Percentiles rank a stretch among this genome's conserved stretches.
These are phyloP conservation scores for Rhexocercosporidium sp. DNA, from an alignment of 2,329 filamentous ascomycete genomes.

Conservation along the genomic window DNA sequence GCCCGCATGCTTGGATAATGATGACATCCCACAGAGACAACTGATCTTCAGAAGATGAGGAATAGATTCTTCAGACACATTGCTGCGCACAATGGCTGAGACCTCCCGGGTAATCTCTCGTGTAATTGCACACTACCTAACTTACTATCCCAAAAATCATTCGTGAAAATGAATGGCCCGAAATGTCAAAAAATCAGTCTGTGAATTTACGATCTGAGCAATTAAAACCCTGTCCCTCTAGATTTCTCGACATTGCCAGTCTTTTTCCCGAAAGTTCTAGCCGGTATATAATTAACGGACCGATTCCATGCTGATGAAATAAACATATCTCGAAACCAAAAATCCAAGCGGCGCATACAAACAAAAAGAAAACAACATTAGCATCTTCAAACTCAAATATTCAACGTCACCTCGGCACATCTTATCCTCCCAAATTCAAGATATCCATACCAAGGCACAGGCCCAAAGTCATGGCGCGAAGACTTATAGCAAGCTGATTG, in stretches of 20 bases:
- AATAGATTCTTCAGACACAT: not conserved
- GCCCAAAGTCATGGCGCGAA: not conserved
- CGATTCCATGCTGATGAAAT: too few species aligned
- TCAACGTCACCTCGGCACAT: not conserved
- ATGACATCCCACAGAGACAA: not conserved
- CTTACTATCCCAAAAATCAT: too few species aligned
- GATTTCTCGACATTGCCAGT: too few species aligned
- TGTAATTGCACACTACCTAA: too few species aligned
- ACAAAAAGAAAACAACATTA: not conserved
- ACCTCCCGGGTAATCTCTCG: not conserved
- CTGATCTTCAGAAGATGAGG: not conserved
- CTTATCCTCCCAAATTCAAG: not conserved
- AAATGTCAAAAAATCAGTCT: too few species aligned
- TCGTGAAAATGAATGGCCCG: too few species aligned
- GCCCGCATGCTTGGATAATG: not conserved
- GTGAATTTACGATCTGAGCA: too few species aligned
- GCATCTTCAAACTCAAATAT: not conserved
- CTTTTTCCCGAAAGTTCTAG: too few species aligned
- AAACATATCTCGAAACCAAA: too few species aligned
- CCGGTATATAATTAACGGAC: too few species aligned
- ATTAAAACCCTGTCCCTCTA: too few species aligned
- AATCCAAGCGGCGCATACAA: too few species aligned
- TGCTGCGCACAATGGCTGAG: not conserved
- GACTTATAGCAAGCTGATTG: conserved; percentile 10
- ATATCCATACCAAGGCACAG: not conserved